Base-by-base conservation (phyloP, 805 yeast species). In the Ogataea neopini region DNA sequence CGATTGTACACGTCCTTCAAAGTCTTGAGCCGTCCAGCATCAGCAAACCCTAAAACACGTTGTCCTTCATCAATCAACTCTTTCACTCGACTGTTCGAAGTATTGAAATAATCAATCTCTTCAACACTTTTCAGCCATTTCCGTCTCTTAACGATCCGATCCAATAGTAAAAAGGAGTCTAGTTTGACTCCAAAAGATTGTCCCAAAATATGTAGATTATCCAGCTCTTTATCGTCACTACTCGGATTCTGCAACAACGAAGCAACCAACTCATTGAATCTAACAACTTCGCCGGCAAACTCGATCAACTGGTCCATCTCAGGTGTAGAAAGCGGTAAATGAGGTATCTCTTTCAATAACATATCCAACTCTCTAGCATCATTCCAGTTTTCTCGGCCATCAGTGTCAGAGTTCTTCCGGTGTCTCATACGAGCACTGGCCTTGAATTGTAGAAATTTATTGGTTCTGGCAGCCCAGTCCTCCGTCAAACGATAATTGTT, bases 301-400 rank as follows among this genome's bases (percentile, higher is more conserved):
- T 79, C 84, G 3, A 74, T 49, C 10, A 86, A 62, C 56, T 79
- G 84, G 15, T 77, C 83, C 54, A 82, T 71, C 57, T 86, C 94
- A 0, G 80, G 75, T 14, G 80, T 68, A 3, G 73, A 62, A 45
- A 85, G 77, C 17, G 77, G 74, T 48, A 84, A 56, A 0, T 60
- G 56, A 2, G 83, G 79, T 4, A 83, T 77, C 37, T 71, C 70
- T 14, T 68, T 66, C 11, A 82, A 56, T 18, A 84, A 54, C 17
- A 50, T 42, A 20, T 71, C 63, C 36, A 81, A 59, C 28, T 65
- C 64, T 10, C 62, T 64, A 4, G 72, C 58, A 4, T 49, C 53
- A n/a, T 28, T 28, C 30, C 30, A 28, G 14, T 9, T 10, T 4
- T 28, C 30, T 9, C 14, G 5, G 4, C n/a, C 6, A 8, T 28